Evolutionary conservation across 345 rosid genomes (phyloP), one percentile per base, ranked within the genome.

Genomic region (Lepidium africanum): DNA sequence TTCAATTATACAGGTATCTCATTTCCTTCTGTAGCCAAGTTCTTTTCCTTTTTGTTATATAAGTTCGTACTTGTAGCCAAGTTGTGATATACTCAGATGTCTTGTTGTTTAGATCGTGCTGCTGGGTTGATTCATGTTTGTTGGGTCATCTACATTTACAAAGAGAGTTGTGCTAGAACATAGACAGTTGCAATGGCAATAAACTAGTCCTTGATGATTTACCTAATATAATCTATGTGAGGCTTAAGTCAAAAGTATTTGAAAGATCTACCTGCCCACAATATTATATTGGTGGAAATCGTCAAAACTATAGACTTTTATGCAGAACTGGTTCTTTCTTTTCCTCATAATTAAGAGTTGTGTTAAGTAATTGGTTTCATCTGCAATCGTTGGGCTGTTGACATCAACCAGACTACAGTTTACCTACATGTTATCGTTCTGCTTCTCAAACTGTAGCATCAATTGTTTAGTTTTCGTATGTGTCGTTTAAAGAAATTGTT

Each of bases 261-360:
- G 41, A 54, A 54, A 67, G 45, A 53, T 74, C 69, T 67, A 74
- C 61, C 73, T 74, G 69, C 64, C 58, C 78, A 61, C 45, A 54
- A 38, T 74, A 67, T 67, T 46, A 36, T 53, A 67, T 53, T 53
- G 45, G 59, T 5, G 8, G 47, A 59, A 49, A 36, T 67, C 8
- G 64, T 74, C 78, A 67, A 53, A 59, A 14, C n/a, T 47, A 14
- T 74, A 67, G 73, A 74, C 67, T 59, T 74, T 59, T 42, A 25
- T 36, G 73, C 36, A 21, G 14, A 51, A 23, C 48, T 21, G 33
- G 14, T 19, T 46, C 11, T 10, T 48, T 64, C 25, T n/a, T 49
- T 36, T 15, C 17, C 27, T 55, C 11, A 8, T 5, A 56, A 21
- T 21, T 21, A 21, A 38, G 23, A 65, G 33, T 16, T 35, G 35